phyloP scores from a whole-genome alignment of 345 rosid genomes.

The Brassica napus region DNA sequence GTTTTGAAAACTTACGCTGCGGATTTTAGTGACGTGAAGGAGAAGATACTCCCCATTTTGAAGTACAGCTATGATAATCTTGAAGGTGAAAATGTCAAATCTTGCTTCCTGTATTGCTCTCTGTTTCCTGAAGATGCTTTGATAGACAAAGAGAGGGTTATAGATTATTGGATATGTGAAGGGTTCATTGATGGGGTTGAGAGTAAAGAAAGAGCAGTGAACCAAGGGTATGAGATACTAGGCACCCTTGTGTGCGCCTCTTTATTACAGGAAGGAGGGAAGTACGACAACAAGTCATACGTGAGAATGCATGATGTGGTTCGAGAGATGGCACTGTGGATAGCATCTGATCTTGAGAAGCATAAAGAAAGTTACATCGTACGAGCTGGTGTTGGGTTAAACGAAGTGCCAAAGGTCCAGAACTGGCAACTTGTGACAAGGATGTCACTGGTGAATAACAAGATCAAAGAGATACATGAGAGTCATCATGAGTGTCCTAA shows the following conservation, averaged over 20 bases:
- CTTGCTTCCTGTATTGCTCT: constrained; percentile 14
- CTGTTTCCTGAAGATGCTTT: background rate
- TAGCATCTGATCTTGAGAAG: background rate
- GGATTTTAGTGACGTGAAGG: background rate
- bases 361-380: background rate
- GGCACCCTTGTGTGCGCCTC: constrained; percentile 19
- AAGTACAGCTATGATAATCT: constrained; percentile 18
- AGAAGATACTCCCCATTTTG: background rate
- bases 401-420: background rate
- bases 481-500: constrained; percentile 21
- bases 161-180: constrained; percentile 10
- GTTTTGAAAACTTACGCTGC: background rate
- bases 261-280: background rate
- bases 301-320: constrained; percentile 24
- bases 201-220: background rate
- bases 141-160: background rate
- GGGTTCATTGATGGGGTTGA: background rate
- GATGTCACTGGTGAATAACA: constrained; percentile 33
- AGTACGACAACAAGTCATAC: background rate
- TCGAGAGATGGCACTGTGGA: constrained; percentile 12
- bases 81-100: background rate
- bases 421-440: background rate
- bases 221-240: constrained; percentile 34
- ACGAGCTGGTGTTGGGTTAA: background rate
- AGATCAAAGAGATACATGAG: constrained; percentile 8